A percentile compares a stretch with the other conserved stretches of the same genome.
These are phyloP conservation scores for Alternaria brassicae DNA, from an alignment of 2,329 filamentous ascomycete genomes.

Conservation along the genomic window DNA sequence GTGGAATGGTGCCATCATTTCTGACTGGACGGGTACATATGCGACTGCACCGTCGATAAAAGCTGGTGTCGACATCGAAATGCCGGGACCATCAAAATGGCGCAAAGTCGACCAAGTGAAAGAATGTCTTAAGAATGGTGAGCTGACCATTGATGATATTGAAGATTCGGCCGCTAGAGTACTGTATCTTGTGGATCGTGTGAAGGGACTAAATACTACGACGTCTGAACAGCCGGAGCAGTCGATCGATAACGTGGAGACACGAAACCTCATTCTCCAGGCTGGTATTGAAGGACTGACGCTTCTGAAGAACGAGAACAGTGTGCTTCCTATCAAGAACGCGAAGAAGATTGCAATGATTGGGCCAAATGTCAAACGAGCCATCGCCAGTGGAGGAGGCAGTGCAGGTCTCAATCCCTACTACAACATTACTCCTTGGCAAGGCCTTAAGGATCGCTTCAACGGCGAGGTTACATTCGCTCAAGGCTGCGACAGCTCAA, in stretches of 20 bases:
- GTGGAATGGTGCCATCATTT: slow-evolving; percentile 54
- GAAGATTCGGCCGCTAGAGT: slow-evolving; percentile 60
- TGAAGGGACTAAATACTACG: slow-evolving; percentile 65
- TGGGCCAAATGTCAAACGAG: slow-evolving; percentile 70
- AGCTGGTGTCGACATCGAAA: slow-evolving; percentile 51
- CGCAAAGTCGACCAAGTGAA: slow-evolving; percentile 48
- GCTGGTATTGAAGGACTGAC: slow-evolving; percentile 69
- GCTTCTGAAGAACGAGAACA: slow-evolving; percentile 68
- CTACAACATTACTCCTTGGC: slow-evolving; percentile 69
- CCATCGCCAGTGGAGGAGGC: slow-evolving; percentile 72
- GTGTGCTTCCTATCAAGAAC: slow-evolving; percentile 64
- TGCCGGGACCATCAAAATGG: slow-evolving; percentile 52
- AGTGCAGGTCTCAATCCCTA: slow-evolving; percentile 74
- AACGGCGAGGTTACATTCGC: slow-evolving; percentile 66
- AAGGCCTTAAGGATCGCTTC: slow-evolving; percentile 65
- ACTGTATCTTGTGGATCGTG: slow-evolving; percentile 67
- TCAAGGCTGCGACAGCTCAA: slow-evolving; percentile 68
- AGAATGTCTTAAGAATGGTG: slow-evolving; percentile 44
- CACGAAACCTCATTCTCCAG: slow-evolving; percentile 65
- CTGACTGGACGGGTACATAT: slow-evolving; percentile 53
- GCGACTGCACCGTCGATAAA: slow-evolving; percentile 49
- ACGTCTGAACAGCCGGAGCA: slow-evolving; percentile 64
- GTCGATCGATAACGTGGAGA: slow-evolving; percentile 62
- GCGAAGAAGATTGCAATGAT: slow-evolving; percentile 69
- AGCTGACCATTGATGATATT: slow-evolving; percentile 58